Conservation (phyloP, 2,329 filamentous ascomycete species). For the Fusarium sp. region DNA sequence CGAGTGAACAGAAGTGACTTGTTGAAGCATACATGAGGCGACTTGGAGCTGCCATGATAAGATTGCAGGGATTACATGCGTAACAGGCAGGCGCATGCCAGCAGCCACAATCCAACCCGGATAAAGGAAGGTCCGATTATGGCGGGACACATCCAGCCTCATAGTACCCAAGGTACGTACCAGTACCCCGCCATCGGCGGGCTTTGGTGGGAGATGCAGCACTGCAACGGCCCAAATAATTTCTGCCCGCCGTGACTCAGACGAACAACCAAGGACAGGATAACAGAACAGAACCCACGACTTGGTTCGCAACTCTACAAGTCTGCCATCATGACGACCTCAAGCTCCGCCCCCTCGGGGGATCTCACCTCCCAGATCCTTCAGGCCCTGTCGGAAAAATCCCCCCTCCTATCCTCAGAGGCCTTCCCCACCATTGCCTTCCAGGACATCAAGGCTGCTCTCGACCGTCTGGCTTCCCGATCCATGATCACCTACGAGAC, state of each 20-base stretch:
- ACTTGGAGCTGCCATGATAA: conserved; percentile 42
- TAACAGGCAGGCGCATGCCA: conserved; percentile 15
- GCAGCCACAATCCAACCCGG: conserved; percentile 16
- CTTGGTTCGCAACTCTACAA: conserved; percentile 24
- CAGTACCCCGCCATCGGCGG: conserved; percentile 46
- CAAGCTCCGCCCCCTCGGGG: conserved; percentile 54
- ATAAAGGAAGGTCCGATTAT: conserved; percentile 30
- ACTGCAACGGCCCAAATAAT: conserved; percentile 41
- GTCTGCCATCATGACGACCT: conserved; percentile 57
- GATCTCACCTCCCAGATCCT: conserved; percentile 76
- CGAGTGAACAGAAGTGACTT: conserved; percentile 15
- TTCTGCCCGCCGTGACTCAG: conserved; percentile 47
- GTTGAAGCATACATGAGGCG: conserved; percentile 37
- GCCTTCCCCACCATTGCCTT: conserved; percentile 76
- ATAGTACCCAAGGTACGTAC: conserved; percentile 21
- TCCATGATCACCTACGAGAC: conserved; percentile 90
- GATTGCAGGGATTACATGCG: conserved; percentile 42
- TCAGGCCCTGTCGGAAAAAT: conserved; percentile 71
- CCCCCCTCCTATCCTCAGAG: conserved; percentile 75
- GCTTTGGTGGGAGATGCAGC: conserved; percentile 35
- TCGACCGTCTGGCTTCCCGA: conserved; percentile 86
- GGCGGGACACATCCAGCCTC: conserved; percentile 12
- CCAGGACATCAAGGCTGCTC: conserved; percentile 81
- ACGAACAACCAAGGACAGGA: conserved; percentile 34
- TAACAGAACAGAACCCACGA: conserved; percentile 23